phyloP scores from a whole-genome alignment of 768 basidiomycete genomes.

The Hygrocybe coccinea region DNA sequence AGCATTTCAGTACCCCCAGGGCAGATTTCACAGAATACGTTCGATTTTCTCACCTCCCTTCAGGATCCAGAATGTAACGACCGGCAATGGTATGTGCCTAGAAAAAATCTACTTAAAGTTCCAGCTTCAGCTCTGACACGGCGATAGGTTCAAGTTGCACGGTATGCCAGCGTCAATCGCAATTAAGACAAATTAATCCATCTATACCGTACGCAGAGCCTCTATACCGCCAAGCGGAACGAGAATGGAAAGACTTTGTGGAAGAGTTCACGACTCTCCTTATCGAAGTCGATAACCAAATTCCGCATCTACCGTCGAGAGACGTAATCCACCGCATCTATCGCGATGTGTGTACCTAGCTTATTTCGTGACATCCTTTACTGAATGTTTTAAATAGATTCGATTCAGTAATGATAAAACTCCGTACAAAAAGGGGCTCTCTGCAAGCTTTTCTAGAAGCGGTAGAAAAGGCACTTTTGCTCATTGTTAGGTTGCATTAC shows the following conservation, averaged over 20 bases:
- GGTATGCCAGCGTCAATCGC: conserved; percentile 37
- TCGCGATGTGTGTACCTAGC: conserved; percentile 59
- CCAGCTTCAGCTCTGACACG: neutral
- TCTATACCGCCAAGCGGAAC: conserved; percentile 75
- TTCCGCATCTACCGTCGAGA: conserved; percentile 85
- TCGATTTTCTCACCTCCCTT: conserved; percentile 70
- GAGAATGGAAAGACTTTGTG: conserved; percentile 85
- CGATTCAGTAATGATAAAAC: conserved; percentile 94
- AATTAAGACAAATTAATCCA: neutral
- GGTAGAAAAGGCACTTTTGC: conserved; percentile 91
- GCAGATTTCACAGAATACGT: conserved; percentile 78
- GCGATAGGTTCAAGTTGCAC: conserved; percentile 75
- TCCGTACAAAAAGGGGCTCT: conserved; percentile 83
- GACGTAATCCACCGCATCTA: conserved; percentile 92
- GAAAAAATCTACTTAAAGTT: neutral
- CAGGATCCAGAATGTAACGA: conserved; percentile 77
- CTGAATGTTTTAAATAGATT: conserved; percentile 41
- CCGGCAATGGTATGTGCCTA: conserved; percentile 60
- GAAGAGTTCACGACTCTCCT: conserved; percentile 64
- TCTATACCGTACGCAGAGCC: conserved; percentile 47
- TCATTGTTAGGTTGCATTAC: conserved; percentile 53
- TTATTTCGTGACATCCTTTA: neutral
- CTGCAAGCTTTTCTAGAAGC: conserved; percentile 81
- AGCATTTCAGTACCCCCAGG: conserved; percentile 65
- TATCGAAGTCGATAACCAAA: conserved; percentile 69